Conservation (phyloP, 2,329 filamentous ascomycete species). For the Monosporascus sp. region DNA sequence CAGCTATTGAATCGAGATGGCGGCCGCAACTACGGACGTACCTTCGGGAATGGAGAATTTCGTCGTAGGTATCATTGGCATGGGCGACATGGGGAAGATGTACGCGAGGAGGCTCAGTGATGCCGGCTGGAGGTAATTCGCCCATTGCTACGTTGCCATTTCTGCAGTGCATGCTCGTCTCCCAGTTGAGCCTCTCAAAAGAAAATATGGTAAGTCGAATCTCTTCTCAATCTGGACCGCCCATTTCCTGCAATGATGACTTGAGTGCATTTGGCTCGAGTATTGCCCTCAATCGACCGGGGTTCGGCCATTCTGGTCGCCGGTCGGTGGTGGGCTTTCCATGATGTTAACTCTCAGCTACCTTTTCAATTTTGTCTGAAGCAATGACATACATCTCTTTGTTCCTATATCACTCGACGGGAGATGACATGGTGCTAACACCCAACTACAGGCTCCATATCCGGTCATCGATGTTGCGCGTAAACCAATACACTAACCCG, state of each 20-base stretch:
- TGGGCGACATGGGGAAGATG: constrained; percentile 99
- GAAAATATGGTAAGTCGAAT: constrained; percentile 32
- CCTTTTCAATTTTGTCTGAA: constrained; percentile 88
- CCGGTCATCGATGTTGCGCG: not conserved
- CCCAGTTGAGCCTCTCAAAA: constrained; percentile 15
- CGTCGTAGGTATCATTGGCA: constrained; percentile 89
- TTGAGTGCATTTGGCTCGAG: constrained; percentile 99
- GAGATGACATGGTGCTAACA: constrained; percentile 21
- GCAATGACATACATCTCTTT: constrained; percentile 10
- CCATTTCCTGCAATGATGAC: constrained; percentile 73
- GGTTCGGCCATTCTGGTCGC: constrained; percentile 70
- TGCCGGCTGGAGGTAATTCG: constrained; percentile 90
- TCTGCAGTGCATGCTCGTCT: constrained; percentile 21
- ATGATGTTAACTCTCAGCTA: constrained; percentile 99
- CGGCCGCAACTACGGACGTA: constrained; percentile 17
- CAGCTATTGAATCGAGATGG: constrained; percentile 13
- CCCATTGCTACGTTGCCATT: constrained; percentile 5
- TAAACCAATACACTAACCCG: constrained; percentile 13
- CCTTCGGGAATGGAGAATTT: constrained; percentile 58
- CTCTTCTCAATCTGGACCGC: constrained; percentile 3
- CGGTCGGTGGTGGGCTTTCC: constrained; percentile 62
- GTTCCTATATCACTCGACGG: constrained; percentile 9
- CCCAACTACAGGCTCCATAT: constrained; percentile 4
- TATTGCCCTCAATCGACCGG: constrained; percentile 61
- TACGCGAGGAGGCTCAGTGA: constrained; percentile 83